Base-by-base conservation (phyloP, 2,329 filamentous ascomycete genomes). In the Venturia effusa region DNA sequence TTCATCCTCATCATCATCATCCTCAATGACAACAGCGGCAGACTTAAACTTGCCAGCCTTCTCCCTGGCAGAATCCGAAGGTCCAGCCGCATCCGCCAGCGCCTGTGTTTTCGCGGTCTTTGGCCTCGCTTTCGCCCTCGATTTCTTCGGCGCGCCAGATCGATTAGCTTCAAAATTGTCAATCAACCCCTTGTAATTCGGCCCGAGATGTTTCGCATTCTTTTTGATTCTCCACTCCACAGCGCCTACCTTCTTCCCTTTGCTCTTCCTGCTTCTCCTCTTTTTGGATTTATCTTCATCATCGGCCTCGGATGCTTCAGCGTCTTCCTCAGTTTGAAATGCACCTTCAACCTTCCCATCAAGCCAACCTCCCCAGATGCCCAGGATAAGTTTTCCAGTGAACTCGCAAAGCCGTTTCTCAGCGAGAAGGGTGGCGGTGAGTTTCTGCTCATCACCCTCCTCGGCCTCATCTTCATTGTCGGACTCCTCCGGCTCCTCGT, bases 171-270 rank as follows among this genome's bases (percentile, higher is more conserved):
- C 92, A 4, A 97, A 79, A 73, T 88, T 94, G 10, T 85, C 84
- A 4, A 96, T 79, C 7, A 97, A 85, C 69, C 94, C 91, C 71
- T 88, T 90, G 80, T 90, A 95, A 72, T 94, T 97, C 57, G 84
- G 79, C 2, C 94, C 94, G 3, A 99, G 81, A 71, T 85, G 86
- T n/a, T 78, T 79, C 71, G 88, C 88, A 75, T 99, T 97, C 68
- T 90, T 83, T 69, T 88, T 81, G 27, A 99, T 79, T 24, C 92
- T 83, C 69, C 85, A 84, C 67, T 84, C 83, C 41, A 96, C 81
- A 71, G 84, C 84, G 37, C 84, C 86, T 10, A 82, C 82, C 37
- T 83, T 77, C 13, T 82, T 76, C 7, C 68, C 67, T 17, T 59
- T 55, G 27, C 69, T 82, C 80, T 62, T 81, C 80, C 37, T 84